Conservation (phyloP, 116 monocot genomes). For the Phalaenopsis hybrid region DNA sequence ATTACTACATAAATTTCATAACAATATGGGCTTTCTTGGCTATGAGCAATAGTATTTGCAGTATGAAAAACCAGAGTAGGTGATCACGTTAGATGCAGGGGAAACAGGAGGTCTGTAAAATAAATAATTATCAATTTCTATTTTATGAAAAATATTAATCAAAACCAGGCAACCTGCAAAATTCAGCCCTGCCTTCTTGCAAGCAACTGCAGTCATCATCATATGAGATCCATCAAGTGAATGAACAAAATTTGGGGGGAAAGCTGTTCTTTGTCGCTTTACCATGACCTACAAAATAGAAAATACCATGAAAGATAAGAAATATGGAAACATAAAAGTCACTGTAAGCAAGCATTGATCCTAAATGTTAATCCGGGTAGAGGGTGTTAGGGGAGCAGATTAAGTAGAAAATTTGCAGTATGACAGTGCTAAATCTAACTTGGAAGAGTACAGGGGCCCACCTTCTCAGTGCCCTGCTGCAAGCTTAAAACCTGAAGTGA, state of each 20-base stretch:
- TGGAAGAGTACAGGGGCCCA: slow-evolving; percentile 8
- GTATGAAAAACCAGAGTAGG: not conserved
- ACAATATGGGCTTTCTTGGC: not conserved
- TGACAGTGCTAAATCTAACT: not conserved
- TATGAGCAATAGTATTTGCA: not conserved
- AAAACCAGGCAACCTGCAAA: slow-evolving; percentile 54
- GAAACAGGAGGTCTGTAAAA: not conserved
- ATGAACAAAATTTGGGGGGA: slow-evolving; percentile 70
- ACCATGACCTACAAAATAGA: slow-evolving; percentile 35
- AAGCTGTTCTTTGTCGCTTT: slow-evolving; percentile 54
- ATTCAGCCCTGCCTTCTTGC: slow-evolving; percentile 42
- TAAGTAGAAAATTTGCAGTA: not conserved
- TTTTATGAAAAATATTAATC: slow-evolving; percentile 5
- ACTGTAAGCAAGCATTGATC: not conserved
- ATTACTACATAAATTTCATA: not conserved
- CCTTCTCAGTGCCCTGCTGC: slow-evolving; percentile 52
- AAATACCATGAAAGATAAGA: not conserved
- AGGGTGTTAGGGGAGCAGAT: not conserved
- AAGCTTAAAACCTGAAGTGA: slow-evolving; percentile 53
- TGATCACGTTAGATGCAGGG: not conserved
- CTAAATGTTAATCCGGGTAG: not conserved
- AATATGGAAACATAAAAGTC: not conserved
- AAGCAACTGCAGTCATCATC: slow-evolving; percentile 71
- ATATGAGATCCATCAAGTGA: slow-evolving; percentile 70
- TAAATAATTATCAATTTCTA: not conserved